Percentiles rank a stretch among this genome's conserved stretches.
Evolutionary conservation across 768 basidiomycete species (phyloP).

Genomic region (Hygrocybe punicea): DNA sequence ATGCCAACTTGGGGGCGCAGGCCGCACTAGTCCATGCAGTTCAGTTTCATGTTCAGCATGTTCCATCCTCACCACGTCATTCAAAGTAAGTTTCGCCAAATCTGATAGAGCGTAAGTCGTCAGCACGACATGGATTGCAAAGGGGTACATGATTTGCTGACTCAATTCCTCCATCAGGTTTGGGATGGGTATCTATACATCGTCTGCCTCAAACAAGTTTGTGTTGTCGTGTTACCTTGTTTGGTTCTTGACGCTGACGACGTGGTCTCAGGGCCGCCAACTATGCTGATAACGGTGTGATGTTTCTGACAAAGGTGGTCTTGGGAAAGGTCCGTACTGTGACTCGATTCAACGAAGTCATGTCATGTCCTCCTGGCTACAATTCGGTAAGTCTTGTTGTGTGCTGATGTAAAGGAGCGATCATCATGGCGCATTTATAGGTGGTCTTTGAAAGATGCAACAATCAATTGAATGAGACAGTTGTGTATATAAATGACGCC

Average conservation of each 20-base stretch:
- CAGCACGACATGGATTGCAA: background rate
- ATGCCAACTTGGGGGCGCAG: conserved; percentile 25
- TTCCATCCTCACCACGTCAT: conserved; percentile 30
- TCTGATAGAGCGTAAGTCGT: conserved; percentile 27
- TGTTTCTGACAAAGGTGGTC: conserved; percentile 32
- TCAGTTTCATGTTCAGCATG: conserved; percentile 24
- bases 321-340: conserved; percentile 25
- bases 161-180: conserved; percentile 17
- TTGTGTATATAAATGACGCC: conserved; percentile 32
- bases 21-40: conserved; percentile 23
- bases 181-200: conserved; percentile 27
- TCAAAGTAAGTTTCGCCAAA: conserved; percentile 31
- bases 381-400: conserved; percentile 25
- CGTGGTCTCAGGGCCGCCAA: conserved; percentile 21
- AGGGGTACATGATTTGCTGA: background rate
- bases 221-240: conserved; percentile 2
- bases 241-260: background rate
- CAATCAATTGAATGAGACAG: conserved; percentile 26
- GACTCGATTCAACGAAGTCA: conserved; percentile 19
- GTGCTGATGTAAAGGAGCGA: background rate
- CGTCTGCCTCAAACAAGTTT: conserved; percentile 24
- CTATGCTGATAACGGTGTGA: conserved; percentile 22
- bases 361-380: conserved; percentile 20
- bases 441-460: conserved; percentile 8
- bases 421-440: background rate